Evolutionary conservation across 2,329 filamentous ascomycete genomes (phyloP).

Genomic region (Epicoccum nigrum): DNA sequence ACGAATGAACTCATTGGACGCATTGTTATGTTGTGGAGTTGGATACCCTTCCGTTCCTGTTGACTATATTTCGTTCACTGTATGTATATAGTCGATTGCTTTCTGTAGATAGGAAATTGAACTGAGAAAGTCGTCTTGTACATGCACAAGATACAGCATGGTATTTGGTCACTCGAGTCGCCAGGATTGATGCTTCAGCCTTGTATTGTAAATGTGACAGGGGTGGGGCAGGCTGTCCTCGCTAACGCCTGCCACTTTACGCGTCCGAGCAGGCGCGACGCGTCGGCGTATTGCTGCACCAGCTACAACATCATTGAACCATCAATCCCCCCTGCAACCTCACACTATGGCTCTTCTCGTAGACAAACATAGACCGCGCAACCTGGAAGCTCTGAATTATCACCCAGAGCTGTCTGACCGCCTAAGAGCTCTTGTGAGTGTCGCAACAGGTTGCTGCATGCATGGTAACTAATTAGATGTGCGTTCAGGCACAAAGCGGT

Average conservation of each 20-base stretch:
- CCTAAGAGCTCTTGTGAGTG: conserved; percentile 78
- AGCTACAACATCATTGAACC: conserved; percentile 15
- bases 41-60: conserved; percentile 8
- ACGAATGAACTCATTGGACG: too few relatives aligned
- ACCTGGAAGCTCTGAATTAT: conserved; percentile 80
- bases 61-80: too few relatives aligned
- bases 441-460: background rate
- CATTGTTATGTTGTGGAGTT: background rate
- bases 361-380: conserved; percentile 72
- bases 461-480: background rate
- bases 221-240: too few relatives aligned
- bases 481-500: conserved; percentile 81
- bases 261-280: conserved; percentile 29
- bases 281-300: conserved; percentile 25
- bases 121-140: too few relatives aligned
- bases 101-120: too few relatives aligned
- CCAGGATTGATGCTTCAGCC: too few relatives aligned
- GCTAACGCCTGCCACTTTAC: conserved; percentile 32
- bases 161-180: too few relatives aligned
- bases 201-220: too few relatives aligned
- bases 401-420: conserved; percentile 87
- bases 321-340: conserved; percentile 7
- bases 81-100: too few relatives aligned
- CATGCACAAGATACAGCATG: too few relatives aligned
- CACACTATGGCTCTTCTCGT: conserved; percentile 66